Evolutionary conservation across 208 protist genomes (phyloP), one percentile per base, ranked within the genome.

Genomic region (Naegleria gruberi): DNA sequence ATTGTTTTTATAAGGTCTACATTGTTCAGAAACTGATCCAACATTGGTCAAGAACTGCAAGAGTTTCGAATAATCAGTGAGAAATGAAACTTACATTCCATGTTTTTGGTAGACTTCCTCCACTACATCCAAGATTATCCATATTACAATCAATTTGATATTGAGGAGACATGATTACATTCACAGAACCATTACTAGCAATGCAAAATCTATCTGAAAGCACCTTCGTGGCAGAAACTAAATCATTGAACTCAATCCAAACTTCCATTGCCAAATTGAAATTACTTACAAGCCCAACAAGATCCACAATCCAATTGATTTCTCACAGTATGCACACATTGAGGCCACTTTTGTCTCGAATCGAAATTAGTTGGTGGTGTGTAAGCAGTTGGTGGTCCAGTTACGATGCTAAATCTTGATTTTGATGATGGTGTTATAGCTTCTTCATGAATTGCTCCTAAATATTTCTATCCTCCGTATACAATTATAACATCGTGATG

Each of bases 191-290:
- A 30, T 95, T 94, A 88, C 90, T 91, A 83, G 94, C 85, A 77
- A 96, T 97, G 94, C 96, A 98, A 91, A 96, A 95, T 90, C 96
- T 94, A 91, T 97, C 96, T 23, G 94, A 93, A 12, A 97, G 95
- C 42, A 95, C 91, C 91, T 96, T 95, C 65, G 73, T 10, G 7
- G 19, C 73, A 23, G 73, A 26, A 34, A 82, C n/a, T n/a, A n/a
- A n/a, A n/a, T n/a, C n/a, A n/a, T n/a, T n/a, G n/a, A n/a, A n/a
- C n/a, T n/a, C n/a, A n/a, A n/a, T n/a, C n/a, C n/a, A n/a, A n/a
- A n/a, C n/a, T n/a, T n/a, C n/a, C n/a, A n/a, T n/a, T n/a, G n/a
- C n/a, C n/a, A n/a, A n/a, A n/a, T n/a, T n/a, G n/a, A n/a, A n/a
- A n/a, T n/a, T n/a, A n/a, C n/a, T n/a, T n/a, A n/a, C n/a, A 82